phyloP scores from a whole-genome alignment of 2,329 filamentous ascomycete genomes.

The Fusarium coicis region DNA sequence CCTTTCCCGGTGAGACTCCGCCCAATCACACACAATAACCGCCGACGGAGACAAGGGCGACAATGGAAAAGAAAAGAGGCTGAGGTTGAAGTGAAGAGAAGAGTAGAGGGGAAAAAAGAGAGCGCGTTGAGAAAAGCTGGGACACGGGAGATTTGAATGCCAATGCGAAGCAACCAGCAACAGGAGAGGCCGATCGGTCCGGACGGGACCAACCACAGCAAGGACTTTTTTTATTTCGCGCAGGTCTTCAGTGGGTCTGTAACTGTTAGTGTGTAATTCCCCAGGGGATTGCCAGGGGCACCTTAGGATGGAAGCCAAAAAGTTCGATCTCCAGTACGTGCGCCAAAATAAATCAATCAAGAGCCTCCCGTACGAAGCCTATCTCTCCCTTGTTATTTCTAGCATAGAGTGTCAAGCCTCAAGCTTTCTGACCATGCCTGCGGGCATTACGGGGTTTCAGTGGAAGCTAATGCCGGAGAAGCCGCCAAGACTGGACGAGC shows the following conservation, averaged over 20 bases:
- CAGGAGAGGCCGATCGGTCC: conserved; percentile 33
- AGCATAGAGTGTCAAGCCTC: neutral
- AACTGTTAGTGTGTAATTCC: conserved; percentile 18
- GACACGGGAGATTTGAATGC: conserved; percentile 23
- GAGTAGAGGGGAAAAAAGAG: neutral
- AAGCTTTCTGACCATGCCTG: neutral
- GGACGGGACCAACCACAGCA: conserved; percentile 38
- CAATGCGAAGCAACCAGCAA: conserved; percentile 17
- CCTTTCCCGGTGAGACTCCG: conserved; percentile 12
- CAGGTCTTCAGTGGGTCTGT: conserved; percentile 13
- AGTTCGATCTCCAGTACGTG: too few relatives aligned
- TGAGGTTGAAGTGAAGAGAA: conserved; percentile 2
- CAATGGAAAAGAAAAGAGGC: conserved; percentile 1
- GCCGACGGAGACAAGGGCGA: conserved; percentile 32
- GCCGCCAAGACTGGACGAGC: conserved; percentile 19
- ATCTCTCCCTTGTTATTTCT: neutral
- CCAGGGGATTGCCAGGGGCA: conserved; percentile 31
- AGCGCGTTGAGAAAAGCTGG: conserved; percentile 8
- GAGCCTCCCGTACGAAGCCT: rapidly evolving
- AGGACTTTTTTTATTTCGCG: conserved; percentile 38
- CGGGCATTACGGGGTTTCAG: conserved; percentile 28
- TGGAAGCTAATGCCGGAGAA: conserved; percentile 18
- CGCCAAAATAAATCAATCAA: neutral
- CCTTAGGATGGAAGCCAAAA: neutral
- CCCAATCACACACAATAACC: conserved; percentile 5